A percentile compares a stretch with the other conserved stretches of the same genome.
phyloP scores from a whole-genome alignment of 345 rosid genomes.

The Eucalyptus regnans region DNA sequence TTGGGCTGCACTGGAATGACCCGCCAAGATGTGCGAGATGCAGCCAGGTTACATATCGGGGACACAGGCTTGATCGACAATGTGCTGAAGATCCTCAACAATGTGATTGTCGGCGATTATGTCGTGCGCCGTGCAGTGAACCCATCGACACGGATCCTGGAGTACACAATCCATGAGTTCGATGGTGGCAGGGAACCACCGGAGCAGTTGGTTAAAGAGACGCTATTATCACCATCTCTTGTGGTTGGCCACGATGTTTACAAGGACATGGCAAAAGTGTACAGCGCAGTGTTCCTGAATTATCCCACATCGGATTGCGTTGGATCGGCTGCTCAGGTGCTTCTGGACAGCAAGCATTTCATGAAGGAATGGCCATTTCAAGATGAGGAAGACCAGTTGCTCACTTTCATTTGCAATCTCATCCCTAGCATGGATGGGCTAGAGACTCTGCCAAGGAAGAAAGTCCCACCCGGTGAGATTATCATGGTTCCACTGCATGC shows the following conservation, averaged over 20 bases:
- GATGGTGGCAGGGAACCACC: neutral
- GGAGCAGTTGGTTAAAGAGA: neutral
- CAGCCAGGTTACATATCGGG: conserved; percentile 84
- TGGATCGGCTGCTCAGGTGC: conserved; percentile 31
- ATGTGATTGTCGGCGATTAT: conserved; percentile 47
- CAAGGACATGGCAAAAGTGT: conserved; percentile 37
- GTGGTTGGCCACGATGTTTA: conserved; percentile 41
- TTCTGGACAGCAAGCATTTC: conserved; percentile 69
- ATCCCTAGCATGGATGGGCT: conserved; percentile 17
- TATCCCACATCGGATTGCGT: conserved; percentile 43
- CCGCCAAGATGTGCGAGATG: conserved; percentile 81
- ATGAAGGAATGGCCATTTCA: conserved; percentile 61
- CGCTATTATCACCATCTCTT: neutral
- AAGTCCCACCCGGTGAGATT: conserved; percentile 46
- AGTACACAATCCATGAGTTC: conserved; percentile 58
- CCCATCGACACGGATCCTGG: conserved; percentile 46
- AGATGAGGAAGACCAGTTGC: conserved; percentile 28
- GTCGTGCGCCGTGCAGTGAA: conserved; percentile 52
- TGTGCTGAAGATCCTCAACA: conserved; percentile 75
- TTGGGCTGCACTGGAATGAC: conserved; percentile 47
- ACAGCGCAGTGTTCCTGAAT: conserved; percentile 37
- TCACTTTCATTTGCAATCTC: conserved; percentile 46
- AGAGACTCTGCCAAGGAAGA: conserved; percentile 4
- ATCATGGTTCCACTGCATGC: conserved; percentile 48
- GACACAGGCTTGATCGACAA: conserved; percentile 85